Conservation (phyloP, 1,284 basidiomycete species). For the Tylopilus orsonianus region DNA sequence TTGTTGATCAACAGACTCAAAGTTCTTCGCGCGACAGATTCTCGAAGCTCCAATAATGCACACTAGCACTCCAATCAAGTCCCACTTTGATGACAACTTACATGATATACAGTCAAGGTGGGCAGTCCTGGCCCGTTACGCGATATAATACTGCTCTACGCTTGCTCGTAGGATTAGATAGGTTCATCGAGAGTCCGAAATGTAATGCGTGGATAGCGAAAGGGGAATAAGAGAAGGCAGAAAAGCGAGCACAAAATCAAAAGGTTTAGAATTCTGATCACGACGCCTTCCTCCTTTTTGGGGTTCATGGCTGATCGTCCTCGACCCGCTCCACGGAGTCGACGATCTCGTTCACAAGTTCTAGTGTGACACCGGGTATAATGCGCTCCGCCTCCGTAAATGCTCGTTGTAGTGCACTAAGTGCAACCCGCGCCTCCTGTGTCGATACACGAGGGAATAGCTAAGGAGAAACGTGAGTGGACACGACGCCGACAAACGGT, state of each 20-base stretch:
- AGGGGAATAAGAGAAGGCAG: not conserved
- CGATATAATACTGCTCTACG: constrained; percentile 20
- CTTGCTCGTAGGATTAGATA: constrained; percentile 15
- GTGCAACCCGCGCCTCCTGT: constrained; percentile 43
- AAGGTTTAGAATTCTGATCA: not conserved
- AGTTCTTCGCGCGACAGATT: too few relatives aligned
- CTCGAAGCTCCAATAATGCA: too few relatives aligned
- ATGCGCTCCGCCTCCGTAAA: constrained; percentile 91
- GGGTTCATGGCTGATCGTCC: constrained; percentile 45
- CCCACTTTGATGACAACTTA: constrained; percentile 11
- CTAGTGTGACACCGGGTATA: constrained; percentile 80
- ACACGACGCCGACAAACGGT: constrained; percentile 1
- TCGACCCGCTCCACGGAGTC: constrained; percentile 67
- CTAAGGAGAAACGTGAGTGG: constrained; percentile 41
- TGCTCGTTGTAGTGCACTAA: constrained; percentile 82
- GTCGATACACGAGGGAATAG: constrained; percentile 75
- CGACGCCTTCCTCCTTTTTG: not conserved
- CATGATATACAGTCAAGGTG: constrained; percentile 24
- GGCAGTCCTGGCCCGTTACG: constrained; percentile 6
- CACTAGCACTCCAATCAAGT: not conserved
- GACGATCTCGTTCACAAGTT: constrained; percentile 58
- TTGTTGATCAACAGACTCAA: too few relatives aligned
- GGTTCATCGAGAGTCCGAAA: constrained; percentile 17
- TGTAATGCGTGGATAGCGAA: constrained; percentile 14
- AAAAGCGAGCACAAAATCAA: constrained; percentile 19